Evolutionary conservation across 495 filamentous ascomycete genomes (phyloP).

Genomic region (Oleoguttula mirabilis): DNA sequence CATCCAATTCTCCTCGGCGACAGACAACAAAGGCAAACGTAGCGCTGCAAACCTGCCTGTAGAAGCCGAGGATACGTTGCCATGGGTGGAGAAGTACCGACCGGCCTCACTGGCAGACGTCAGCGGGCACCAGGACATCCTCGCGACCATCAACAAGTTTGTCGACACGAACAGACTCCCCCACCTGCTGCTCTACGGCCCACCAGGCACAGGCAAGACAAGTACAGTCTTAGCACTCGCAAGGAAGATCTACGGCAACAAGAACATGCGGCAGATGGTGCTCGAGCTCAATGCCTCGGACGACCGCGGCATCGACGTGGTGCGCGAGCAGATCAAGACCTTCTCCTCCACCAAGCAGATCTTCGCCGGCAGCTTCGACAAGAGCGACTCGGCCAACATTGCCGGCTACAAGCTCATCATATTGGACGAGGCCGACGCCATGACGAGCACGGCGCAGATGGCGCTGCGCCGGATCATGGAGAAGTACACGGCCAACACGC

Average conservation of each 20-base stretch:
- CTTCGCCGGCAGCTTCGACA: conserved; percentile 33
- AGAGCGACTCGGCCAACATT: conserved; percentile 41
- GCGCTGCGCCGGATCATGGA: conserved; percentile 96
- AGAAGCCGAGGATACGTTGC: conserved; percentile 84
- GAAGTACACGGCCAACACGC: conserved; percentile 94
- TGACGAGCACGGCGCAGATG: conserved; percentile 97
- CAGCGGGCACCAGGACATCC: conserved; percentile 93
- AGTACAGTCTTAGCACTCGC: conserved; percentile 58
- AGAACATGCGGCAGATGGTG: conserved; percentile 96
- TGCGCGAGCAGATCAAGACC: conserved; percentile 97
- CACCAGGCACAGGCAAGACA: conserved; percentile 38
- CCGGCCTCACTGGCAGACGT: conserved; percentile 82
- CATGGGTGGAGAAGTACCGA: conserved; percentile 99
- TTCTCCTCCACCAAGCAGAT: conserved; percentile 77
- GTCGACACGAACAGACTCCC: conserved; percentile 86
- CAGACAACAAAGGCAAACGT: conserved; percentile 71
- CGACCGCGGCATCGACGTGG: conserved; percentile 95
- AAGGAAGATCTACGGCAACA: conserved; percentile 77
- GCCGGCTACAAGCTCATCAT: conserved; percentile 90
- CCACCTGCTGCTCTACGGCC: conserved; percentile 71
- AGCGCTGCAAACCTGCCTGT: conserved; percentile 86
- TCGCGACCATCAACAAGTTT: conserved; percentile 94
- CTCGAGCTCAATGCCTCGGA: conserved; percentile 94
- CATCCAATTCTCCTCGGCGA: conserved; percentile 47
- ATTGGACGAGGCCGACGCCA: conserved; percentile 94